phyloP scores from a whole-genome alignment of 768 basidiomycete species.

The Sarcodon aspratus region DNA sequence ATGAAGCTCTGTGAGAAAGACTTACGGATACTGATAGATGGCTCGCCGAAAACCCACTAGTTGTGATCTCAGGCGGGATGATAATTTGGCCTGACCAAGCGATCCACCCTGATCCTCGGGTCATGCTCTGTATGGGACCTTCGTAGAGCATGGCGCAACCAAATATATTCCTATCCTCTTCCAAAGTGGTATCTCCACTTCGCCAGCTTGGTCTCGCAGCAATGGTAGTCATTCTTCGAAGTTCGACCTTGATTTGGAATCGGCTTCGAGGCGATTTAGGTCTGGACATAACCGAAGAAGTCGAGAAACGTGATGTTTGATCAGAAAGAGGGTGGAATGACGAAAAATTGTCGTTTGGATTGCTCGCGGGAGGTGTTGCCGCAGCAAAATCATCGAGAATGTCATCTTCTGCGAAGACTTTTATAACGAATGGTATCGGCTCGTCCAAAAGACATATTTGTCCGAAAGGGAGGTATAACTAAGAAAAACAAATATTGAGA shows the following conservation, averaged over 20 bases:
- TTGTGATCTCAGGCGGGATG: constrained; percentile 5
- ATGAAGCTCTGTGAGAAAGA: background rate
- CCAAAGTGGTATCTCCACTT: background rate
- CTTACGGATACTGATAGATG: constrained; percentile 13
- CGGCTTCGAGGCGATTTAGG: background rate
- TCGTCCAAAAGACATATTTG: constrained; percentile 14
- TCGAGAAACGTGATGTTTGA: background rate
- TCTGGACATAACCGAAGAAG: background rate
- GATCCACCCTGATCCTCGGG: constrained; percentile 4
- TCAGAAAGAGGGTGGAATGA: constrained; percentile 14
- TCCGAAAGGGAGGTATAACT: constrained; percentile 14
- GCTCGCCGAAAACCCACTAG: constrained; percentile 12
- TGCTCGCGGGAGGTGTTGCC: constrained; percentile 7
- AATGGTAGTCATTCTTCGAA: constrained; percentile 6
- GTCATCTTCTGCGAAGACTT: constrained; percentile 12
- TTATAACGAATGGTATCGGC: constrained; percentile 15
- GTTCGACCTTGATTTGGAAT: constrained; percentile 3
- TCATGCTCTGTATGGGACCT: constrained; percentile 10
- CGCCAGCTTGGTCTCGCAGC: constrained; percentile 2
- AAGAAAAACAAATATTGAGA: background rate
- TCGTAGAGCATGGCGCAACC: constrained; percentile 7
- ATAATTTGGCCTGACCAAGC: constrained; percentile 16
- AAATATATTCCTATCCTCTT: constrained; percentile 5
- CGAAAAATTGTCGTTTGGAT: background rate
- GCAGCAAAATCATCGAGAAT: constrained; percentile 9